Evolutionary conservation across 495 filamentous ascomycete genomes (phyloP), one percentile per base, ranked within the genome.

Genomic region (Podospora bellae-mahoneyi): DNA sequence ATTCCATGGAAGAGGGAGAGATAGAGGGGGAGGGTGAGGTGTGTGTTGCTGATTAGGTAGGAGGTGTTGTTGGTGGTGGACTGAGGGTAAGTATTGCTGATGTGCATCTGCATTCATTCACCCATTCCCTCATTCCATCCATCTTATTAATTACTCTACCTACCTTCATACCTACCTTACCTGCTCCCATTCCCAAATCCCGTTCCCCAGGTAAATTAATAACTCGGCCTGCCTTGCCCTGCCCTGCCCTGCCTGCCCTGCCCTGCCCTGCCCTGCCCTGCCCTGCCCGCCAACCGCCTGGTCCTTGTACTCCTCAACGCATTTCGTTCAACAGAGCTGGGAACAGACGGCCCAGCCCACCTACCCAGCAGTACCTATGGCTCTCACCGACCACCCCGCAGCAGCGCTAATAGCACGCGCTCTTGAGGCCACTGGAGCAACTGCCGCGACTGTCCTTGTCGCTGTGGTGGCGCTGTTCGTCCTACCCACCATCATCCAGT

Each of bases 401-500:
- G 39, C 55, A 58, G 55, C 55, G 23, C 55, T 26, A 26, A 26
- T 26, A 26, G 55, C 55, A 26, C n/a, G 55, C 55, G n/a, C n/a
- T 10, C 23, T 58, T 1, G 55, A 58, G 2, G 55, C 55, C n/a
- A 26, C 55, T 20, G 55, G n/a, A 58, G 55, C 23, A 58, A 58
- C 55, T 48, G 39, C 39, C 39, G 39, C 61, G 27, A 19, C 61
- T 19, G 15, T 32, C 61, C 3, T 32, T 20, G n/a, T 63, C 30
- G 32, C 34, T 15, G 61, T 63, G 61, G 61, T 63, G 61, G 61
- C 61, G 30, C 34, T 19, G 16, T 23, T 63, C 20, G 61, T 63
- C 18, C 30, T 63, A 63, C 61, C 32, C 61, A 63, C 61, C 30
- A 63, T 63, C 32, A 27, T 63, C 61, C 57, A 67, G 65, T 78